These are phyloP conservation scores for Rhinocladiella mackenziei DNA, from an alignment of 2,329 filamentous ascomycete genomes.

Conservation along the genomic window DNA sequence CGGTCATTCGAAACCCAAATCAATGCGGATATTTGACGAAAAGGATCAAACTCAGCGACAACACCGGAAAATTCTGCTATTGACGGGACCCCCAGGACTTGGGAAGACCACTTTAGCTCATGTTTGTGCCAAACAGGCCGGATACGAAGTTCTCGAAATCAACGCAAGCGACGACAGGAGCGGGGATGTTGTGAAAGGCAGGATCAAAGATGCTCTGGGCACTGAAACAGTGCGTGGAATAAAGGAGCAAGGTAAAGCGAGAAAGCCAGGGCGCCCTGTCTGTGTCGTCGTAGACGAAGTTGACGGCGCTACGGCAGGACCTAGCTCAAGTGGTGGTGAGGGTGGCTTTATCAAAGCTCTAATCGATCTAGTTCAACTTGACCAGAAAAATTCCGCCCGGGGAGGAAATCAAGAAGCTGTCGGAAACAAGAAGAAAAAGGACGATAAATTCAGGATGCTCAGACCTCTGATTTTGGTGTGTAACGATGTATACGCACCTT, in stretches of 20 bases:
- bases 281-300: slow-evolving; percentile 97
- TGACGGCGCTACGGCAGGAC: slow-evolving; percentile 83
- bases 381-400: slow-evolving; percentile 69
- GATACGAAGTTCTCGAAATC: slow-evolving; percentile 94
- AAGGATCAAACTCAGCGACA: slow-evolving; percentile 64
- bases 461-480: slow-evolving; percentile 90
- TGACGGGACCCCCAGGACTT: slow-evolving; percentile 87
- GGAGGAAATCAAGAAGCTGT: slow-evolving; percentile 10
- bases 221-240: slow-evolving; percentile 84
- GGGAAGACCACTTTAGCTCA: slow-evolving; percentile 96
- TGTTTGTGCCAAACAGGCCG: slow-evolving; percentile 90
- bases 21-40: slow-evolving; percentile 40
- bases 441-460: slow-evolving; percentile 80
- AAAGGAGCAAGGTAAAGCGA: slow-evolving; percentile 48
- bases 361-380: slow-evolving; percentile 80
- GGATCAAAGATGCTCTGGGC: slow-evolving; percentile 85
- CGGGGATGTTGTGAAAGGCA: slow-evolving; percentile 79
- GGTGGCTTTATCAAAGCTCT: slow-evolving; percentile 93
- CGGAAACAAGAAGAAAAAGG: slow-evolving; percentile 56
- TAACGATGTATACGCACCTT: slow-evolving; percentile 93
- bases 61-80: slow-evolving; percentile 80
- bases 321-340: slow-evolving; percentile 68
- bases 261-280: slow-evolving; percentile 76
- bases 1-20: slow-evolving; percentile 55
- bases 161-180: slow-evolving; percentile 97